These are phyloP conservation scores for Malus sieversii DNA, from an alignment of 306 rosid species.

Conservation along the genomic window DNA sequence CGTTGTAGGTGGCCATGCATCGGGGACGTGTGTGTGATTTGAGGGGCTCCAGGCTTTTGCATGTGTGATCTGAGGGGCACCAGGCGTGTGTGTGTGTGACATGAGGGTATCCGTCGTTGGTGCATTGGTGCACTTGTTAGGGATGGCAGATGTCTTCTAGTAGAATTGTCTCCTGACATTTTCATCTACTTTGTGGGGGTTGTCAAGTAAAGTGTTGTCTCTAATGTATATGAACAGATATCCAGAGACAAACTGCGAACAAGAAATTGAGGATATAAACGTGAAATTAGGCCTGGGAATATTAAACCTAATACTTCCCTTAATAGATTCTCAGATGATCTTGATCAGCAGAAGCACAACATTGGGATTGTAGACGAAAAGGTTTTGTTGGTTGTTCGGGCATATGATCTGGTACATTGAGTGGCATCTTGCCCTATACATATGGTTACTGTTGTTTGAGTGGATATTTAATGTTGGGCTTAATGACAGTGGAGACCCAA, in stretches of 20 bases:
- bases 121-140: no score
- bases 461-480: no score
- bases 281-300: conserved; percentile 68
- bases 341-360: conserved; percentile 65
- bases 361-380: conserved; percentile 72
- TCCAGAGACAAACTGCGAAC: conserved; percentile 73
- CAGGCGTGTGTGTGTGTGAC: no score
- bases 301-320: conserved; percentile 55
- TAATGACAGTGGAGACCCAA: no score
- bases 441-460: not conserved
- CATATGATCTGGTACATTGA: conserved; percentile 82
- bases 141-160: no score
- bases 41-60: no score
- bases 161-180: not conserved
- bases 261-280: conserved; percentile 82
- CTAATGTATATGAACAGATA: conserved; percentile 48
- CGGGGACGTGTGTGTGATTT: no score
- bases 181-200: not conserved
- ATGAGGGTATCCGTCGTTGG: no score
- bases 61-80: no score
- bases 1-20: no score
- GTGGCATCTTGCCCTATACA: conserved; percentile 3
- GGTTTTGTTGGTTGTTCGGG: conserved; percentile 81
- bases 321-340: conserved; percentile 75
- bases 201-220: not conserved